Evolutionary conservation across 108 stramenopile species (phyloP).

Genomic region (Cyclotella cryptica): DNA sequence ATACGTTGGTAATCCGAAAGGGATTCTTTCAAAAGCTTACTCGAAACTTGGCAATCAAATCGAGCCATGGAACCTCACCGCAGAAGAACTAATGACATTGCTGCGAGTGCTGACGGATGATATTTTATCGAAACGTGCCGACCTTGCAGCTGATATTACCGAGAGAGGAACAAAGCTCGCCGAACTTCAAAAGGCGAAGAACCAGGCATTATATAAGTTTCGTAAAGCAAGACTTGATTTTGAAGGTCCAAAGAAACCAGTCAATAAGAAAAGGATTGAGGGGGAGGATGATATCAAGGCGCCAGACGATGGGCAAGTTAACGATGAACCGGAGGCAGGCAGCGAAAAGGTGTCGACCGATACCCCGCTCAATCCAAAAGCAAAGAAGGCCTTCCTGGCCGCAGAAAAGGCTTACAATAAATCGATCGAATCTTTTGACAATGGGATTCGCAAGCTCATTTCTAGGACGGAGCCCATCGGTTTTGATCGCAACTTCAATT

Average conservation of each 20-base stretch:
- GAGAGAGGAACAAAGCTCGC: slow-evolving; percentile 64
- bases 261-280: slow-evolving; percentile 34
- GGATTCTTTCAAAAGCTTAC: slow-evolving; percentile 49
- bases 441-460: slow-evolving; percentile 61
- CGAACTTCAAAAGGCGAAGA: slow-evolving; percentile 72
- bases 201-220: slow-evolving; percentile 64
- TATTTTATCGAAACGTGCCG: slow-evolving; percentile 63
- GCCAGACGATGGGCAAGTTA: slow-evolving; percentile 34
- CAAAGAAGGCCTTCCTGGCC: slow-evolving; percentile 63
- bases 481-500: slow-evolving; percentile 75
- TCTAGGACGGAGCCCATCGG: slow-evolving; percentile 80
- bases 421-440: slow-evolving; percentile 77
- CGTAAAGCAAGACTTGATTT: slow-evolving; percentile 67
- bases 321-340: slow-evolving; percentile 33
- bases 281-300: slow-evolving; percentile 36
- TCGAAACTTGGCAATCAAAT: slow-evolving; percentile 55
- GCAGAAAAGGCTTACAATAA: slow-evolving; percentile 68
- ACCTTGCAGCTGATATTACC: slow-evolving; percentile 62
- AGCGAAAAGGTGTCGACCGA: slow-evolving; percentile 24
- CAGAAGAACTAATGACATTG: slow-evolving; percentile 78
- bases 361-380: slow-evolving; percentile 52
- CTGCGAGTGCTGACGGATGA: slow-evolving; percentile 80
- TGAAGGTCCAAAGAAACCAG: slow-evolving; percentile 65
- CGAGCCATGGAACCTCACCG: slow-evolving; percentile 82
- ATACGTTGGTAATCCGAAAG: slow-evolving; percentile 57